Base-by-base conservation (phyloP, 2,329 filamentous ascomycete genomes). In the Colletotrichum spinosum region DNA sequence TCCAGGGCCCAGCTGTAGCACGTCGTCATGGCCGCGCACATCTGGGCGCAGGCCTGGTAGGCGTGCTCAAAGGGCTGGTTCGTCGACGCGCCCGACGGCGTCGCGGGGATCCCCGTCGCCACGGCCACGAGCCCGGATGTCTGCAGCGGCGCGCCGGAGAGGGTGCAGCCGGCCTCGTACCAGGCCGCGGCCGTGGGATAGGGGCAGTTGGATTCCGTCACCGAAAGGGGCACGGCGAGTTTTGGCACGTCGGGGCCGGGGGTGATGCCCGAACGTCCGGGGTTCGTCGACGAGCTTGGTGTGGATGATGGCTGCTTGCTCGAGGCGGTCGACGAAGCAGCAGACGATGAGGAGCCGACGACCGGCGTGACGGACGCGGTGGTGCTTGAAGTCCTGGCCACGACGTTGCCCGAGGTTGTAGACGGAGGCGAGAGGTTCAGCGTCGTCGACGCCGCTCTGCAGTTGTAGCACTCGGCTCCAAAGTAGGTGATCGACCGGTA, bases 1-100 rank as follows among this genome's bases (percentile, higher is more conserved):
- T 61, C 58, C 7, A 61, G 51, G 10, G 58, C 58, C 58, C 58
- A 61, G 51, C 58, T 61, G 25, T 37, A 38, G 50, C 58, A 61
- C 17, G 12, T 33, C 7, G 37, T 13, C 38, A 55, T 55, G 13
- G 50, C 35, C 8, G 58, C 51, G 33, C 58, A 61, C 58, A 61
- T 54, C 45, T 55, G 50, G 9, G 59, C 59, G 33, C 59, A 62
- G 55, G 59, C 59, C 15, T 62, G 45, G 54, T 55, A 55, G 2
- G 51, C 51, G 13, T 15, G 10, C 34, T 61, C 42, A 34, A 62
- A 57, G 8, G 54, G 54, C 0, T 44, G 48, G 25, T 55, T 44
- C 51, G 25, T 25, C 25, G 25, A 4, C 25, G 45, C 25, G 35
- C 25, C 41, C 34, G 52, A 17, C 2, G 42, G 58, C 15, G 51